phyloP scores from a whole-genome alignment of 75 land plant genomes.

The Gnetum montanum region DNA sequence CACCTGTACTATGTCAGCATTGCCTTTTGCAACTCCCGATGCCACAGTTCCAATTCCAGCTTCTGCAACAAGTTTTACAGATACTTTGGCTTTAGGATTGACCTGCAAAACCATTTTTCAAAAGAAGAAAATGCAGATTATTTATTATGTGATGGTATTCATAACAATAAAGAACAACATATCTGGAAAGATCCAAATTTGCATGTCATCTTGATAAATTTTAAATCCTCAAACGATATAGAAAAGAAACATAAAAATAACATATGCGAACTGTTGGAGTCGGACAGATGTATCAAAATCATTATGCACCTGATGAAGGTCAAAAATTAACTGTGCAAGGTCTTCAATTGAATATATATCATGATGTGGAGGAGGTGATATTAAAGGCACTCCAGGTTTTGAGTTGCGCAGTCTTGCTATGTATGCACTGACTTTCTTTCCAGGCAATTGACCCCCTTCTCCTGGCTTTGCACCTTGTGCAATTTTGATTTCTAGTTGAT shows the following conservation, averaged over 20 bases:
- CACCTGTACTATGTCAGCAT: constrained; percentile 99
- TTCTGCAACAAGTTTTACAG: constrained; percentile 97
- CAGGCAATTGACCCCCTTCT: constrained; percentile 98
- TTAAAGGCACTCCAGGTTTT: constrained; percentile 96
- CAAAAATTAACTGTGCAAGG: constrained; percentile 94
- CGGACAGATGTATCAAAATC: not conserved
- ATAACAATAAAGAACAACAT: no score
- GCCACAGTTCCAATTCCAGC: constrained; percentile 99
- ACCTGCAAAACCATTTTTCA: constrained; percentile 34
- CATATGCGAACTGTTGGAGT: not conserved
- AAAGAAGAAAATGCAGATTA: no score
- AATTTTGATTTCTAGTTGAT: constrained; percentile 93
- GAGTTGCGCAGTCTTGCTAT: constrained; percentile 91
- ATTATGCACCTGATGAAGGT: constrained; percentile 86
- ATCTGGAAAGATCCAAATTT: no score
- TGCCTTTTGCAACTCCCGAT: constrained; percentile 97
- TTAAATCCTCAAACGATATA: not conserved
- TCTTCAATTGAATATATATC: constrained; percentile 99
- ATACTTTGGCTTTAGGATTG: constrained; percentile 92
- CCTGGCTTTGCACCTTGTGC: constrained; percentile 99
- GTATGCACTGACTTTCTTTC: constrained; percentile 96
- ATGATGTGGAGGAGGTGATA: constrained; percentile 99
- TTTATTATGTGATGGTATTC: no score
- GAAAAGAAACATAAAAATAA: not conserved
- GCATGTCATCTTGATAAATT: no score